Base-by-base conservation (phyloP, 495 filamentous ascomycete genomes). In the Cercophora sp. region DNA sequence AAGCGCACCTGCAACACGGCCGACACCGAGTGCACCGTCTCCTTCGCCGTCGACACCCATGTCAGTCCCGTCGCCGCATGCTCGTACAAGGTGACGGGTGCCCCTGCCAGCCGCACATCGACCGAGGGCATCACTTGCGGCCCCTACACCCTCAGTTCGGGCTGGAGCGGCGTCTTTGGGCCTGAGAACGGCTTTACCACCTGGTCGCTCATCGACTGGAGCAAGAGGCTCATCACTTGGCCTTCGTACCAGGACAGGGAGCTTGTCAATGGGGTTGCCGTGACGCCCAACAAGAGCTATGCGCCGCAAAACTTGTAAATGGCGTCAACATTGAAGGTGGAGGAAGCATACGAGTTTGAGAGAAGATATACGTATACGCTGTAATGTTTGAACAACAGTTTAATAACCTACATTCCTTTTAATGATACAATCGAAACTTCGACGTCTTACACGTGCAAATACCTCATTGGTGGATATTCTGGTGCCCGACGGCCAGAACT, bases 101-200 rank as follows among this genome's bases (percentile, higher is more conserved):
- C 57, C 6, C 62, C 62, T 22, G 78, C 77, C 46, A 73, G 65
- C 63, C 62, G 63, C 18, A 56, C 70, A 18, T 62, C 66, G 42
- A 73, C 71, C 39, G 67, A 60, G 23, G 68, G 69, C 19, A 51
- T 63, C 53, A 57, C 20, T 27, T 81, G 78, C 63, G 79, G 76
- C 25, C 61, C 56, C 36, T 81, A 65, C 66, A 78, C 71, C 51
- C 55, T 83, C 48, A 80, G 69, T 39, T 75, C 74, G 13, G 68
- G 66, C 60, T 82, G 78, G 79, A 80, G 77, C 65, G 77, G 75
- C 53, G 71, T 78, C 54, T 82, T 81, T 48, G 78, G 78, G 53
- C 48, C 54, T 6, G 72, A 58, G 39, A 67, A 77, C 37, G 79
- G 79, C 39, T 83, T 83, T 63, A 79, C 77, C 27, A 79, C 77